phyloP scores from a whole-genome alignment of 129 eudicot species.

The Flaveria brownii region DNA sequence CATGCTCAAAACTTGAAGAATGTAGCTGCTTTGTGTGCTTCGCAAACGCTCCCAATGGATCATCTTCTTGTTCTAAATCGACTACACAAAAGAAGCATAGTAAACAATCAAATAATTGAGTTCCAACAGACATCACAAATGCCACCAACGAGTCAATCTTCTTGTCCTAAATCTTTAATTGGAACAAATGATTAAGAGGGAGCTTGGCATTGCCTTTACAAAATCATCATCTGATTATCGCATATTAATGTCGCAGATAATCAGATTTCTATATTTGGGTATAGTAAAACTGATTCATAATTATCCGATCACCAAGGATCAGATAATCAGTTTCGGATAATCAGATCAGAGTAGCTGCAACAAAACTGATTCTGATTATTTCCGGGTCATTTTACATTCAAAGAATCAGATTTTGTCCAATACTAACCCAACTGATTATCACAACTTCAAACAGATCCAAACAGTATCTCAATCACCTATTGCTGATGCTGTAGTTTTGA shows the following conservation, averaged over 20 bases:
- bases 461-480: too few relatives aligned
- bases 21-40: conserved; percentile 37
- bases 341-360: neutral
- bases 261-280: neutral
- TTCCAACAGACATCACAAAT: neutral
- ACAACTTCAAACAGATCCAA: neutral
- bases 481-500: too few relatives aligned
- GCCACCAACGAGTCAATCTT: neutral
- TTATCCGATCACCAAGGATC: too few relatives aligned
- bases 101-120: conserved; percentile 6
- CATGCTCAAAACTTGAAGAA: conserved; percentile 32
- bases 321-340: neutral
- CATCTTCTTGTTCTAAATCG: conserved; percentile 41
- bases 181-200: neutral
- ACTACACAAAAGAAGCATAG: neutral
- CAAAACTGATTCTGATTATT: neutral
- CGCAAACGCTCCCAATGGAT: conserved; percentile 28
- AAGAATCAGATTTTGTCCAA: neutral
- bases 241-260: neutral
- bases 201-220: neutral
- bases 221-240: neutral
- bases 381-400: neutral
- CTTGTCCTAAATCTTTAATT: neutral
- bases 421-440: neutral
- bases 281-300: neutral